Evolutionary conservation across 192 early-diverging fungal species (phyloP).

Genomic region (Backusella circina): DNA sequence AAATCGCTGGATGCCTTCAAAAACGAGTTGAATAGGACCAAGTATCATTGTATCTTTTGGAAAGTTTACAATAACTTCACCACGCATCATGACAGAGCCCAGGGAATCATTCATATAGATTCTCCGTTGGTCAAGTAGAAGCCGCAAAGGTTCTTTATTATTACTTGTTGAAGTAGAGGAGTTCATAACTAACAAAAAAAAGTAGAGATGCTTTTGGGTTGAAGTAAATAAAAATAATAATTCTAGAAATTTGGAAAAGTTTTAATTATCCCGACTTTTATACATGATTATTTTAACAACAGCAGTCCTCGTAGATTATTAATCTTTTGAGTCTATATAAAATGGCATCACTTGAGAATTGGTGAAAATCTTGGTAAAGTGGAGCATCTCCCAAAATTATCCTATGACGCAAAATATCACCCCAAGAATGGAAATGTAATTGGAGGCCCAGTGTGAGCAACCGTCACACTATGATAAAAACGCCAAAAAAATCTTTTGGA

Average conservation of each 20-base stretch:
- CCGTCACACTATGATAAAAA: not conserved
- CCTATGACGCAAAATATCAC: not conserved
- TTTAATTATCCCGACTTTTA: not conserved
- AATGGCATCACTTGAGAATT: not conserved
- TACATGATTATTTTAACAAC: not conserved
- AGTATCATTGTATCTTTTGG: slow-evolving; percentile 8
- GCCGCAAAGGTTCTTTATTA: slow-evolving; percentile 7
- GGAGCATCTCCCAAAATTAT: not conserved
- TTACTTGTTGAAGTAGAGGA: not conserved
- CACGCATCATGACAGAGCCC: slow-evolving; percentile 23
- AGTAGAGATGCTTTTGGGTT: not conserved
- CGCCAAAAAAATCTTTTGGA: not conserved
- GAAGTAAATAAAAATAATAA: not conserved
- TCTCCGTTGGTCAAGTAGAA: slow-evolving; percentile 16
- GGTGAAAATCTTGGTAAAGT: not conserved
- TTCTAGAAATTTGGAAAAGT: not conserved
- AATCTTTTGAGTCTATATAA: not conserved
- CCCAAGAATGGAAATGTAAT: not conserved
- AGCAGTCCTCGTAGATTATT: not conserved
- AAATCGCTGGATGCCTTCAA: slow-evolving; percentile 22
- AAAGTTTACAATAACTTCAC: slow-evolving; percentile 24
- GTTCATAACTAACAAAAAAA: not conserved
- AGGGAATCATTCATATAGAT: slow-evolving; percentile 18
- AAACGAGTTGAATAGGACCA: slow-evolving; percentile 24
- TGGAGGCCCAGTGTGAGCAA: not conserved